Conservation (phyloP, 331 rosid species). For the Rhamnella rubrinervis region DNA sequence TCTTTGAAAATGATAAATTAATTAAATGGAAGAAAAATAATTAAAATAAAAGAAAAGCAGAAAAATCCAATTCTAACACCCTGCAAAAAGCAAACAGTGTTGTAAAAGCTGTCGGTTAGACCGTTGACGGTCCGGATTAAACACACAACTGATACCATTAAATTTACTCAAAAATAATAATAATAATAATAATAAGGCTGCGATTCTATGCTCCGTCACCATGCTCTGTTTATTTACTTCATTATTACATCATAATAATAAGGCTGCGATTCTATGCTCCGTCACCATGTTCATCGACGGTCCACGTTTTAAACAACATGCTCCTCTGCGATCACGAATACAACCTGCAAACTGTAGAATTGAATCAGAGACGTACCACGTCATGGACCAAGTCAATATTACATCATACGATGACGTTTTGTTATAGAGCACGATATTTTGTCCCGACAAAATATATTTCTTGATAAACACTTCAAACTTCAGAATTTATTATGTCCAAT, state of each 20-base stretch:
- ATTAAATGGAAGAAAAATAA: not conserved
- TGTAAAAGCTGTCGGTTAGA: constrained; percentile 20
- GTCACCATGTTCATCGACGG: not conserved
- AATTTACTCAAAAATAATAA: not conserved
- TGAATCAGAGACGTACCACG: no score
- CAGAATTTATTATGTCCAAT: no score
- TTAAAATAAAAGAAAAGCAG: not conserved
- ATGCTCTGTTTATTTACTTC: no score
- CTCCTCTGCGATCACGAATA: not conserved
- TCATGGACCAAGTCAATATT: no score
- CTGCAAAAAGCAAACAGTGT: constrained; percentile 27
- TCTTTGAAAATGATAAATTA: not conserved
- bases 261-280: not conserved
- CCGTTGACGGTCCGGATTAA: constrained; percentile 18
- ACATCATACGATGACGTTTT: no score
- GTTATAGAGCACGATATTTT: no score
- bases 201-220: not conserved
- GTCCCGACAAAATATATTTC: no score
- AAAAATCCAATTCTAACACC: constrained; percentile 15
- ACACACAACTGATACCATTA: constrained; percentile 1
- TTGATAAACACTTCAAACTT: no score
- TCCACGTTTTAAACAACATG: not conserved
- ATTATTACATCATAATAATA: not conserved
- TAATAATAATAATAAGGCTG: not conserved
- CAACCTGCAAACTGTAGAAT: not conserved